Conservation (phyloP, 2,329 filamentous ascomycete genomes). For the Xylariales sp. region DNA sequence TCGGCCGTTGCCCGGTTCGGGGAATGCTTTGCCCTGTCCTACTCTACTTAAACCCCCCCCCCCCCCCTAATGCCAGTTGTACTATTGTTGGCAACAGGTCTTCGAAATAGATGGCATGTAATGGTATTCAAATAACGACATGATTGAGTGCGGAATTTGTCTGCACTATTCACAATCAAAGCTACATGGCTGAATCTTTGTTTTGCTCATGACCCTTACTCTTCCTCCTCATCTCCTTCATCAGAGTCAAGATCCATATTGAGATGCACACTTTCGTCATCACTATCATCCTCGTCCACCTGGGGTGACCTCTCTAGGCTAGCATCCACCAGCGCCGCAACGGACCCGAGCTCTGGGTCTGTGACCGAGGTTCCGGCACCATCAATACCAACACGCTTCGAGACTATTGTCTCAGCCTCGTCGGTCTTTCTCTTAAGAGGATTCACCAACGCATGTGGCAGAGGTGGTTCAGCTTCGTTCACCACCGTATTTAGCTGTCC, state of each 20-base stretch:
- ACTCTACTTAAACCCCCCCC: too few species aligned
- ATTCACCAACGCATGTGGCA: slow-evolving; percentile 13
- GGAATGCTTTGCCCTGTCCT: too few species aligned
- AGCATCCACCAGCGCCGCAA: slow-evolving; percentile 9
- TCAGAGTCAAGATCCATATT: slow-evolving; percentile 51
- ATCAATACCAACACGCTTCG: slow-evolving; percentile 37
- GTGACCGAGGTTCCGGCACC: slow-evolving; percentile 17
- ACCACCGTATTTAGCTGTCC: slow-evolving; percentile 16
- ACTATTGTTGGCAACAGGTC: too few species aligned
- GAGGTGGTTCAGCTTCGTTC: slow-evolving; percentile 14
- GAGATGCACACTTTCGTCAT: slow-evolving; percentile 52
- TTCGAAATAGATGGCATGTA: too few species aligned
- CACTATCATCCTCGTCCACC: slow-evolving; percentile 37
- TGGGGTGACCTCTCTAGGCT: neutral
- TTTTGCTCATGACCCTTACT: neutral
- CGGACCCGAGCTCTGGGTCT: slow-evolving; percentile 9
- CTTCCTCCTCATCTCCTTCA: slow-evolving; percentile 3
- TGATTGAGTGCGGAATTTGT: too few species aligned
- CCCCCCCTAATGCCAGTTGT: too few species aligned
- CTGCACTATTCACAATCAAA: too few species aligned
- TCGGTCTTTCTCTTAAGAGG: slow-evolving; percentile 40
- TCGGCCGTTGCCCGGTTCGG: too few species aligned
- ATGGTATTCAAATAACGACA: too few species aligned
- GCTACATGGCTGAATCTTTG: too few species aligned
- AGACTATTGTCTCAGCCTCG: slow-evolving; percentile 25